These are phyloP conservation scores for Primulina eburnea DNA, from an alignment of 257 asterid genomes.

Conservation along the genomic window DNA sequence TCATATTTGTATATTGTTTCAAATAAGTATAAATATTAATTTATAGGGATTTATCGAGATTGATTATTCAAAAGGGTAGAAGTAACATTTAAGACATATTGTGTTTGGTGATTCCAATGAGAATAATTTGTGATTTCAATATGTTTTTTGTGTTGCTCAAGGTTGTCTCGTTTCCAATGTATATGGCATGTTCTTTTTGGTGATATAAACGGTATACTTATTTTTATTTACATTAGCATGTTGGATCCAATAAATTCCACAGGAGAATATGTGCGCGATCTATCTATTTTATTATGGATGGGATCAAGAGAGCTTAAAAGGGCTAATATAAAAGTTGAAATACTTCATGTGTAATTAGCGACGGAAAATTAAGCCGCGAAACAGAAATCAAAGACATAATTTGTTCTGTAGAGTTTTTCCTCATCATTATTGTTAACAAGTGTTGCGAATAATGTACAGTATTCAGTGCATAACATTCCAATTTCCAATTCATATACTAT, in stretches of 20 bases:
- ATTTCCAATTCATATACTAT: too few relatives aligned
- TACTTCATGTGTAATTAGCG: too few relatives aligned
- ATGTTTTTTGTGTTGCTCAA: not conserved
- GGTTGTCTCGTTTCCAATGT: not conserved
- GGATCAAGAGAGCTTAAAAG: not conserved
- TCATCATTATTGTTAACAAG: too few relatives aligned
- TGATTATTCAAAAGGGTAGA: not conserved
- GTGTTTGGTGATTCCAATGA: not conserved
- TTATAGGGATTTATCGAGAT: not conserved
- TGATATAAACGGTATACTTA: not conserved
- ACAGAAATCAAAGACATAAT: too few relatives aligned
- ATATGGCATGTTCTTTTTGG: not conserved
- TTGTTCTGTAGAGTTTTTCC: too few relatives aligned
- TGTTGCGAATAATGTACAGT: too few relatives aligned
- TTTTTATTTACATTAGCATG: too few relatives aligned
- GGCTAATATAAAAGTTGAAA: not conserved
- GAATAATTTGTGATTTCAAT: not conserved
- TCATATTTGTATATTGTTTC: not conserved
- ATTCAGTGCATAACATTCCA: too few relatives aligned
- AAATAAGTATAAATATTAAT: not conserved
- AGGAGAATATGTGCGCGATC: not conserved
- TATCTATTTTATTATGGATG: too few relatives aligned
- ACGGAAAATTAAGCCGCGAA: too few relatives aligned
- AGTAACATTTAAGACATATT: not conserved
- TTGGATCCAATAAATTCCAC: too few relatives aligned